Conservation (phyloP, 2,329 filamentous ascomycete genomes). For the Ascochyta pisi region DNA sequence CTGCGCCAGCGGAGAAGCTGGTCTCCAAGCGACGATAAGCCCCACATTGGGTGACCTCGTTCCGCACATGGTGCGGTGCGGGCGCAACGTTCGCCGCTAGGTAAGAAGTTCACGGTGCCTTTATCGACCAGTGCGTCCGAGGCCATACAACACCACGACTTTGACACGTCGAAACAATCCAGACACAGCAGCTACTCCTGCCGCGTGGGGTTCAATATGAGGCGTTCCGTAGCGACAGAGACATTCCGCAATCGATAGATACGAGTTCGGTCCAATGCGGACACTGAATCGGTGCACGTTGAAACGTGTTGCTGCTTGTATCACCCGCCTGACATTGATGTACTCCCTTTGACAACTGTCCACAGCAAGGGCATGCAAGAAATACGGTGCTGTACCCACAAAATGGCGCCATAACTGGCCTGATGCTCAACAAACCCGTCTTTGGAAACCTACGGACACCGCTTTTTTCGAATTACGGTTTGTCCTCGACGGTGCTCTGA, state of each 20-base stretch:
- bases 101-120: conserved; percentile 2
- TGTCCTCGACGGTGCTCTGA: conserved; percentile 6
- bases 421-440: neutral
- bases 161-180: neutral
- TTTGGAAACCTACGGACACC: conserved; percentile 13
- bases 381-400: neutral
- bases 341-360: conserved; percentile 6
- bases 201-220: conserved; percentile 6
- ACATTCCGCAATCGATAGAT: neutral
- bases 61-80: conserved; percentile 4
- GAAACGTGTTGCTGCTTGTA: conserved; percentile 12
- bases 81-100: conserved; percentile 14
- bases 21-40: conserved; percentile 13
- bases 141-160: conserved; percentile 1
- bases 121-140: conserved; percentile 11
- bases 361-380: conserved; percentile 7
- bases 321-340: conserved; percentile 7
- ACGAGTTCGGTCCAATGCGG: conserved; percentile 3
- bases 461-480: conserved; percentile 4
- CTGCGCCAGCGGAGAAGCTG: conserved; percentile 11
- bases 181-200: conserved; percentile 1
- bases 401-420: conserved; percentile 9
- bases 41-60: conserved; percentile 11
- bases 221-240: conserved; percentile 1
- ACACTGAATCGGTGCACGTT: conserved; percentile 2